Evolutionary conservation across 176 grass and related monocot species (phyloP).

Genomic region (Rhynchospora tenuis): DNA sequence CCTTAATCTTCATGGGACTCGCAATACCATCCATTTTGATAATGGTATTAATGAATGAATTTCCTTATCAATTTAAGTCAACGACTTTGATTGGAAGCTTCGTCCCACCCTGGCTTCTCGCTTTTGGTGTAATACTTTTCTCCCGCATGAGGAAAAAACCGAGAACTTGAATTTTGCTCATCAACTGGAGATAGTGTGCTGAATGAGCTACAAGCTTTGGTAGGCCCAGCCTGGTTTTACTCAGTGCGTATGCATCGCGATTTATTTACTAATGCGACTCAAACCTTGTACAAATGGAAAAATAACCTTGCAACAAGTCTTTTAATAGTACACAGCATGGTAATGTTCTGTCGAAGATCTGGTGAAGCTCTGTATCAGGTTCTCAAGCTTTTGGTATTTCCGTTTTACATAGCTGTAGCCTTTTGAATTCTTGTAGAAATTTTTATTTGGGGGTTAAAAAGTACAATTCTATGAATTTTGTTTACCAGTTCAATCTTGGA

Average conservation of each 20-base stretch:
- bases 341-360: not conserved
- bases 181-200: not conserved
- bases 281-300: not conserved
- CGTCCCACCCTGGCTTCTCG: constrained; percentile 55
- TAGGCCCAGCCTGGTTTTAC: not conserved
- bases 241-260: not conserved
- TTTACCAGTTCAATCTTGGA: not conserved
- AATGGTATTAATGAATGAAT: constrained; percentile 17
- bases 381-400: not conserved
- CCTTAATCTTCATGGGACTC: constrained; percentile 42
- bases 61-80: constrained; percentile 40
- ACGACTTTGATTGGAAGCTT: constrained; percentile 20
- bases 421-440: not conserved
- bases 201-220: not conserved
- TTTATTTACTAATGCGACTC: not conserved
- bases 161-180: not conserved
- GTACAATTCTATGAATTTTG: not conserved
- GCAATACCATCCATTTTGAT: constrained; percentile 38
- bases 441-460: not conserved
- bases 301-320: not conserved
- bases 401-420: not conserved
- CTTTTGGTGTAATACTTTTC: constrained; percentile 35
- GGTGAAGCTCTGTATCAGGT: not conserved
- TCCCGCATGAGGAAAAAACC: constrained; percentile 36
- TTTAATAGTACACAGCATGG: not conserved